phyloP scores from a whole-genome alignment of 306 rosid species.

The Senna siamea region DNA sequence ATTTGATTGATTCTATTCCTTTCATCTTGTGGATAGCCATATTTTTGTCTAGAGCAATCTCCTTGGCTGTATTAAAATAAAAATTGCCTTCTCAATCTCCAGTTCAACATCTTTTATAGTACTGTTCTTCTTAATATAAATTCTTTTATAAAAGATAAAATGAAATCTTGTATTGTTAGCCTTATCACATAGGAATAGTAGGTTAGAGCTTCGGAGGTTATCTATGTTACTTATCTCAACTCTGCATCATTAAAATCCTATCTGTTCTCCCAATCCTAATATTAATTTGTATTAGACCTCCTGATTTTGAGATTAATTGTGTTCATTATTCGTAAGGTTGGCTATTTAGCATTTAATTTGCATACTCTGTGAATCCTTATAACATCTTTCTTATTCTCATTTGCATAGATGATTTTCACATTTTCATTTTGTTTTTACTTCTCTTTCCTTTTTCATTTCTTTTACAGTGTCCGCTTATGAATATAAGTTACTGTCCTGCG shows the following conservation, averaged over 20 bases:
- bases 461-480: slow-evolving; percentile 57
- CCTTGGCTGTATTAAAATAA: background rate
- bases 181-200: background rate
- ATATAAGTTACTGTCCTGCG: slow-evolving; percentile 73
- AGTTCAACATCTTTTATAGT: background rate
- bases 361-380: background rate
- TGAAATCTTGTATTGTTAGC: background rate
- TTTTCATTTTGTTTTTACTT: slow-evolving; percentile 18
- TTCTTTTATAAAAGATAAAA: background rate
- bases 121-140: background rate
- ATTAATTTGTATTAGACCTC: background rate
- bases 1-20: slow-evolving; percentile 18
- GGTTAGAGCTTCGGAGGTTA: background rate
- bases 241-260: background rate
- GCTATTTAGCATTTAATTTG: slow-evolving; percentile 24
- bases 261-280: background rate
- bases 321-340: slow-evolving; percentile 14
- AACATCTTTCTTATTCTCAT: slow-evolving; percentile 19
- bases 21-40: slow-evolving; percentile 15
- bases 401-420: slow-evolving; percentile 23
- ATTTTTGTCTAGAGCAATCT: slow-evolving; percentile 13
- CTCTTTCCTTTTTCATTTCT: slow-evolving; percentile 17
- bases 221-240: background rate
- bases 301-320: background rate
- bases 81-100: slow-evolving; percentile 15